Conservation (phyloP, 495 filamentous ascomycete genomes). For the Viridothelium virens region DNA sequence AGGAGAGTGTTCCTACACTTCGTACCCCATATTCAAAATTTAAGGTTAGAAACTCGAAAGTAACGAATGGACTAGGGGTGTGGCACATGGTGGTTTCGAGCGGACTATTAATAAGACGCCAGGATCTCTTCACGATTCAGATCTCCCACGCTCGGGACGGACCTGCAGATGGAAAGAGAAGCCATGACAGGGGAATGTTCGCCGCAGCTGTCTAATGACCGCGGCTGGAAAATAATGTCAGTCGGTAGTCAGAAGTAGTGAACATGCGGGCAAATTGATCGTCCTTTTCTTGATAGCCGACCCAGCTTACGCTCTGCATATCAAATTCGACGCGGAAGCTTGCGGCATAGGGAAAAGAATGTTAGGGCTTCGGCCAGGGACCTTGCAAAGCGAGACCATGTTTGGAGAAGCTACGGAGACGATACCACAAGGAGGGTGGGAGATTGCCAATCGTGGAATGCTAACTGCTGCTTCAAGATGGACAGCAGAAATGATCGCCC, state of each 20-base stretch:
- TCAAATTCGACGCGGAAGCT: conserved; percentile 6
- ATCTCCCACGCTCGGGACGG: conserved; percentile 2
- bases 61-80: background rate
- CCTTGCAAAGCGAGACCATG: background rate
- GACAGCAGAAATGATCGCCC: background rate
- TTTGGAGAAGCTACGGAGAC: background rate
- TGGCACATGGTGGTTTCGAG: background rate
- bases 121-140: conserved; percentile 4
- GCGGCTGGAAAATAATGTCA: background rate
- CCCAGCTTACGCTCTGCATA: background rate
- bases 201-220: background rate
- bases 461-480: background rate
- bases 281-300: background rate
- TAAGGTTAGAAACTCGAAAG: background rate
- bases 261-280: conserved; percentile 8
- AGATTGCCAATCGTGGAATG: background rate
- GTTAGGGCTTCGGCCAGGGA: background rate
- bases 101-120: conserved; percentile 3
- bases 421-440: background rate
- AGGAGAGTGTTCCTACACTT: background rate
- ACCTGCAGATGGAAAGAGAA: conserved; percentile 1
- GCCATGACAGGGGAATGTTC: background rate
- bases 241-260: background rate
- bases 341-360: background rate
- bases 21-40: background rate